Base-by-base conservation (phyloP, 257 asterid genomes). In the Anisodus tanguticus region DNA sequence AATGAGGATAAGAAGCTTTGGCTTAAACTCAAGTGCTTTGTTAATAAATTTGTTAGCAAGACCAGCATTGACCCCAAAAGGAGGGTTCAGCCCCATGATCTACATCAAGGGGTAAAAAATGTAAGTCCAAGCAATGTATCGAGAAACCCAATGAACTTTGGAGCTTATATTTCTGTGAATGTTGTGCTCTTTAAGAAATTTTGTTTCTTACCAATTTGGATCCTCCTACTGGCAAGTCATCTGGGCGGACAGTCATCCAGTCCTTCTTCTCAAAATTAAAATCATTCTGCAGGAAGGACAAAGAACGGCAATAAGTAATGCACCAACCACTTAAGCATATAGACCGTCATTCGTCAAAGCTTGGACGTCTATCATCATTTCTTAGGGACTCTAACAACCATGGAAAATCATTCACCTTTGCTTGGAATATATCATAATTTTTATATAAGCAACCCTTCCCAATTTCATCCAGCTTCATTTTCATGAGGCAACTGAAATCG, bases 21-120 rank as follows among this genome's bases (percentile, higher is more conserved):
- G 99, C 83, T 89, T 95, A 87, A 97, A 97, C 87, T 88, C 86
- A 17, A 95, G 98, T 64, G 99, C 99, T 90, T 95, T 95, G 68
- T 88, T 85, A 70, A 97, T 89, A 88, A 97, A 95, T 84, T 79
- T 85, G 80, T 93, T 92, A 51, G 98, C 99, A 83, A 93, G 98
- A 66, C 83, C 69, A 76, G 94, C 97, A 79, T 93, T 86, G 71
- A 91, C 88, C 68, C 99, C 98, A 87, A 92, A 97, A 43, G 99
- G 98, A 67, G 99, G 99, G 89, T 97, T 95, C 88, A 97, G 86
- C 85, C 99, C 98, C 93, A 97, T 95, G 86, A 97, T 93, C 99
- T 97, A 86, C 86, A 85, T 74, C 54, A 79, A 83, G 60, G 35
- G 26, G 82, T 67, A 82, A 83, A 67, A 80, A 81, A 2, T 66